A percentile compares a stretch with the other conserved stretches of the same genome.
Evolutionary conservation across 1,284 basidiomycete genomes (phyloP).

Genomic region (Sanghuangporus weigelae): DNA sequence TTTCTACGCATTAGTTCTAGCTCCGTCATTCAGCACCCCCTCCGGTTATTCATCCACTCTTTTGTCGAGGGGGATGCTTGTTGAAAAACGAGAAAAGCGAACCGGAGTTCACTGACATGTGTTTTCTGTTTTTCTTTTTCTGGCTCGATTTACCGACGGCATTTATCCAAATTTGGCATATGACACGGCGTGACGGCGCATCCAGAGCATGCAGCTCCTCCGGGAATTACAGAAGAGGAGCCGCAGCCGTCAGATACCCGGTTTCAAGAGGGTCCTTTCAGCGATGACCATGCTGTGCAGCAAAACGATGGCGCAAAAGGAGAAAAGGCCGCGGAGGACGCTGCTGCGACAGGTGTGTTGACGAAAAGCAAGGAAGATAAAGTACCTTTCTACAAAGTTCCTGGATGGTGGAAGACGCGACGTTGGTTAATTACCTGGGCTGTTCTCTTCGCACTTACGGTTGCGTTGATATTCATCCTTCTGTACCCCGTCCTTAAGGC

Average conservation of each 20-base stretch:
- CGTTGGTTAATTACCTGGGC: conserved; percentile 42
- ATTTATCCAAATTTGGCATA: neutral
- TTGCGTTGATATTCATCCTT: conserved; percentile 58
- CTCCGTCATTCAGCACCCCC: neutral
- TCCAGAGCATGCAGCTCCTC: conserved; percentile 8
- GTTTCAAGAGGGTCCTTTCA: conserved; percentile 27
- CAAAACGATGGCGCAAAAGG: conserved; percentile 31
- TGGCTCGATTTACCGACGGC: neutral
- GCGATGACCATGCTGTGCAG: conserved; percentile 21
- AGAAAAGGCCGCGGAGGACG: neutral
- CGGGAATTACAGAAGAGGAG: neutral
- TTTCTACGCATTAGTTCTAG: neutral
- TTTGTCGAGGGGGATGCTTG: neutral
- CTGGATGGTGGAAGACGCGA: conserved; percentile 27
- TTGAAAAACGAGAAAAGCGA: neutral
- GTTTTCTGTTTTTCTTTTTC: neutral
- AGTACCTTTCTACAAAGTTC: conserved; percentile 28
- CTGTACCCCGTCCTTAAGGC: conserved; percentile 61
- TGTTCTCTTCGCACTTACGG: conserved; percentile 39
- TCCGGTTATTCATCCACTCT: neutral
- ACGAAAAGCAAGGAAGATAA: conserved; percentile 12
- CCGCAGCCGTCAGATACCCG: conserved; percentile 14
- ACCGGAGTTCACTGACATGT: neutral
- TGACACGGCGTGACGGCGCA: neutral
- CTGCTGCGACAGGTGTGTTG: neutral